Conservation (phyloP, 345 rosid species). For the Pistacia integerrima region DNA sequence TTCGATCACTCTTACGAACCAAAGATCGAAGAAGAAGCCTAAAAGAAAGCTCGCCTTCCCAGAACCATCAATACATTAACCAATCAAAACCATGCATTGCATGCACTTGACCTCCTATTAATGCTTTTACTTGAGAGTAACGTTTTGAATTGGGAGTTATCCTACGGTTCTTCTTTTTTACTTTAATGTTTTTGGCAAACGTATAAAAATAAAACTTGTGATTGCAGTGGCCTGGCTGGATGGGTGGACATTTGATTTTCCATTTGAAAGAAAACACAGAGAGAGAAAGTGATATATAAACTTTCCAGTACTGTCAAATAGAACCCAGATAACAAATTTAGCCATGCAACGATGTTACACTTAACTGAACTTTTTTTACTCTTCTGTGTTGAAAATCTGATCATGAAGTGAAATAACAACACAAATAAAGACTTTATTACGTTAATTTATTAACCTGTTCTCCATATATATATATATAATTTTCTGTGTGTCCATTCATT, state of each 20-base stretch:
- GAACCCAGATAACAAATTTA: not conserved
- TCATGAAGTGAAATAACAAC: not conserved
- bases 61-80: not conserved
- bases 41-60: slow-evolving; percentile 6
- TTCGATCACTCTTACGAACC: not conserved
- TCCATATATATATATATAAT: too few species aligned
- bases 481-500: not conserved
- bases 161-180: too few species aligned
- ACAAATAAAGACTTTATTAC: not conserved
- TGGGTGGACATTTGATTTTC: not conserved
- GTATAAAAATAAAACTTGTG: too few species aligned
- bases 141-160: too few species aligned
- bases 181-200: not conserved
- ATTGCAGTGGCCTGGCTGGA: too few species aligned
- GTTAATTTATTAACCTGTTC: not conserved
- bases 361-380: not conserved
- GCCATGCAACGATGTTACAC: slow-evolving; percentile 2
- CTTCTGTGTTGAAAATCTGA: not conserved
- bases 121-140: not conserved
- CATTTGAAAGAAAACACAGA: not conserved
- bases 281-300: not conserved
- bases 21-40: slow-evolving; percentile 1
- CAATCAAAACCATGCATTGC: not conserved
- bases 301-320: not conserved
- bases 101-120: not conserved